Percentiles rank a stretch among this genome's conserved stretches.
phyloP scores from a whole-genome alignment of 2,329 filamentous ascomycete genomes.

The Talaromyces sp. region DNA sequence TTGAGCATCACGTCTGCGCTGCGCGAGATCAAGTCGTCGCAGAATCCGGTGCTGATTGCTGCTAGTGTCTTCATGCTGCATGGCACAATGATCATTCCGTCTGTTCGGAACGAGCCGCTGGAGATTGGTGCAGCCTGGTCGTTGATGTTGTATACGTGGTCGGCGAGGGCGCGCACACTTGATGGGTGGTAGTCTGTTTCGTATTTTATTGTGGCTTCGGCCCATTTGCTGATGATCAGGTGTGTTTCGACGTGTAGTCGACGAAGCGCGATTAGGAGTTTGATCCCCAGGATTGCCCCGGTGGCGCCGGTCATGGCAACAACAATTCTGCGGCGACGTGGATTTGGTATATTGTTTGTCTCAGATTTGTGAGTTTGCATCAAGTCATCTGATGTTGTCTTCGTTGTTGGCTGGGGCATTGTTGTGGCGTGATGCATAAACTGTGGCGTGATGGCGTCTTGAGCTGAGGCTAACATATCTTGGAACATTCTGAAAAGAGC shows the following conservation, averaged over 20 bases:
- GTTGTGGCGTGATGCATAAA: too few relatives aligned
- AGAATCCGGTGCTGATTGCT: slow-evolving; percentile 31
- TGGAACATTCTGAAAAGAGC: too few relatives aligned
- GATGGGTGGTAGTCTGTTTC: slow-evolving; percentile 12
- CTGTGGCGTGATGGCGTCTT: too few relatives aligned
- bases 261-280: slow-evolving; percentile 19
- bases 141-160: slow-evolving; percentile 14
- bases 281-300: slow-evolving; percentile 22
- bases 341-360: too few relatives aligned
- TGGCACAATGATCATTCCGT: slow-evolving; percentile 42
- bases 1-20: slow-evolving; percentile 41
- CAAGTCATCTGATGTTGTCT: too few relatives aligned
- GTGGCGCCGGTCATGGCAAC: slow-evolving; percentile 28
- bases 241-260: slow-evolving; percentile 21
- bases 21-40: slow-evolving; percentile 38
- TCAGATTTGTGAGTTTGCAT: too few relatives aligned
- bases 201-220: slow-evolving; percentile 18
- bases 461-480: too few relatives aligned
- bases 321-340: slow-evolving; percentile 12
- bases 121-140: slow-evolving; percentile 22
- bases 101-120: slow-evolving; percentile 16
- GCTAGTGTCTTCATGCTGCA: slow-evolving; percentile 45
- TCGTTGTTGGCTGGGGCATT: too few relatives aligned
- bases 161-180: slow-evolving; percentile 4
- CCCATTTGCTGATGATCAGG: slow-evolving; percentile 25